phyloP scores from a whole-genome alignment of 2,329 filamentous ascomycete species.

The Fusarium sp. region DNA sequence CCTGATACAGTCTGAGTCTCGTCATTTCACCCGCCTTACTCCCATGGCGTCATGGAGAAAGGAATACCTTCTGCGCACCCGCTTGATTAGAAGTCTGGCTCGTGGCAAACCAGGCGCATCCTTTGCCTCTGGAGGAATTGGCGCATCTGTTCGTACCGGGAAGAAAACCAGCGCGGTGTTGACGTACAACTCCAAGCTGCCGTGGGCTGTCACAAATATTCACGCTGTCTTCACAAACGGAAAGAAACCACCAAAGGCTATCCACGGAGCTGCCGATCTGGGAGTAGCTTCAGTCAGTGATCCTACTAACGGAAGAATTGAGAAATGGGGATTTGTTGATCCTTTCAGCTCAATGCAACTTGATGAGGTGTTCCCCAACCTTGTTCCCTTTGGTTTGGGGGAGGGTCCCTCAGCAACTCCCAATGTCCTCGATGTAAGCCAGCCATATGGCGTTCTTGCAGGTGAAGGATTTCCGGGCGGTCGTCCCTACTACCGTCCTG shows the following conservation, averaged over 20 bases:
- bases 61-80: slow-evolving; percentile 90
- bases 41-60: slow-evolving; percentile 91
- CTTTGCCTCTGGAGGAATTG: slow-evolving; percentile 58
- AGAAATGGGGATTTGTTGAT: slow-evolving; percentile 84
- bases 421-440: slow-evolving; percentile 92
- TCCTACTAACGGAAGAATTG: slow-evolving; percentile 77
- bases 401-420: slow-evolving; percentile 80
- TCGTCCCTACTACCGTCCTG: slow-evolving; percentile 78
- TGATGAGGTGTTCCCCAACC: slow-evolving; percentile 76
- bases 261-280: slow-evolving; percentile 84
- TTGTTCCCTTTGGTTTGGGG: slow-evolving; percentile 80
- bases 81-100: slow-evolving; percentile 80
- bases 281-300: slow-evolving; percentile 85
- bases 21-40: slow-evolving; percentile 84
- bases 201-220: slow-evolving; percentile 80
- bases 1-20: slow-evolving; percentile 73
- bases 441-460: slow-evolving; percentile 82
- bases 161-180: slow-evolving; percentile 78
- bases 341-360: slow-evolving; percentile 80
- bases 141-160: slow-evolving; percentile 63
- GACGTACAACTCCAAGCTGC: slow-evolving; percentile 86
- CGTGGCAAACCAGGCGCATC: slow-evolving; percentile 80
- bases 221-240: slow-evolving; percentile 78
- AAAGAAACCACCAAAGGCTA: slow-evolving; percentile 79
- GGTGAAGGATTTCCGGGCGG: slow-evolving; percentile 90